Evolutionary conservation across 441 rosid genomes (phyloP).

Genomic region (Syzygium syzygioides): DNA sequence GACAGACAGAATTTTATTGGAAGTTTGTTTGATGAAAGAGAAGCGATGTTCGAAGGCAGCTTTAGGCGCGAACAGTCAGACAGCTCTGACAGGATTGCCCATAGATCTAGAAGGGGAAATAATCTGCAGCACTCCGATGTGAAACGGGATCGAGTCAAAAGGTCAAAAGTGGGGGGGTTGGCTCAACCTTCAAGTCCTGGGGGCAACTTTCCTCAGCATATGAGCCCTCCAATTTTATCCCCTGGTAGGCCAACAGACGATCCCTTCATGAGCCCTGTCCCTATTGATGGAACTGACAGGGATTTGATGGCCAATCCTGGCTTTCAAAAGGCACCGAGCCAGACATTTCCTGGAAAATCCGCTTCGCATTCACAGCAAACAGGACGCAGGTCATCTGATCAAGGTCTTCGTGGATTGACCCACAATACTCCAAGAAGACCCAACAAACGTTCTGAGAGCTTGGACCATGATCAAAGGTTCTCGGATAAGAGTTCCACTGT

Average conservation of each 20-base stretch:
- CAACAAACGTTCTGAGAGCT: conserved; percentile 39
- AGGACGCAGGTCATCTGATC: conserved; percentile 37
- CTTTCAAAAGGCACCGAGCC: conserved; percentile 31
- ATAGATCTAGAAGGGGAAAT: conserved; percentile 42
- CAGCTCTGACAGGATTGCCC: conserved; percentile 34
- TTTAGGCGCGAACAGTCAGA: conserved; percentile 45
- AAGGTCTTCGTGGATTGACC: conserved; percentile 28
- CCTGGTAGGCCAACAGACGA: conserved; percentile 27
- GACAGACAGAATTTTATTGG: conserved; percentile 70
- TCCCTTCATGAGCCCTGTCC: conserved; percentile 29
- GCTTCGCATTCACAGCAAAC: conserved; percentile 36
- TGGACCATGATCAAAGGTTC: conserved; percentile 36
- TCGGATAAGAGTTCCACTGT: conserved; percentile 31
- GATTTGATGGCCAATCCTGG: conserved; percentile 29
- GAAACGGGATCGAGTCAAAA: conserved; percentile 44
- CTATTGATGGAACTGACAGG: conserved; percentile 29
- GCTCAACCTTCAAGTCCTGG: conserved; percentile 32
- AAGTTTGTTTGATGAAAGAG: conserved; percentile 76
- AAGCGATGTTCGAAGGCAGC: conserved; percentile 31
- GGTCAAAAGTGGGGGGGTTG: conserved; percentile 47
- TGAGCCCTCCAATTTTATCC: conserved; percentile 26
- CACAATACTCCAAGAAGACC: conserved; percentile 40
- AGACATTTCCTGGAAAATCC: conserved; percentile 40
- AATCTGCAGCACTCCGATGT: conserved; percentile 36
- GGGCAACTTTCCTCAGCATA: conserved; percentile 31